phyloP scores from a whole-genome alignment of 352 stramenopile genomes.

The Phytophthora citricola region DNA sequence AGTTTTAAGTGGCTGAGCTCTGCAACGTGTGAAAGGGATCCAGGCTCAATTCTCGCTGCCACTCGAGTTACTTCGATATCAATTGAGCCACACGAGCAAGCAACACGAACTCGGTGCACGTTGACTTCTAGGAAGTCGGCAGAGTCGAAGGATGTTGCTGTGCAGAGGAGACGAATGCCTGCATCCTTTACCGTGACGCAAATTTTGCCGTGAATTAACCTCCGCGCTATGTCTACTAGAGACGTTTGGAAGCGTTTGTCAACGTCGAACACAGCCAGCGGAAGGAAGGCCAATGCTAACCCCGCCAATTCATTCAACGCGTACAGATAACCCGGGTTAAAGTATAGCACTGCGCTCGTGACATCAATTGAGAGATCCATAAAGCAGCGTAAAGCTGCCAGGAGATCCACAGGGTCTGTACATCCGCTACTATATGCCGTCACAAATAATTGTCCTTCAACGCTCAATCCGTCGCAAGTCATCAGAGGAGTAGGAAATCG shows the following conservation, averaged over 20 bases:
- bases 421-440: constrained; percentile 29
- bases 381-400: constrained; percentile 45
- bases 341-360: constrained; percentile 48
- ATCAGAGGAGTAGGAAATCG: constrained; percentile 59
- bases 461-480: constrained; percentile 37
- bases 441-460: constrained; percentile 48
- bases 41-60: constrained; percentile 72
- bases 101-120: constrained; percentile 42
- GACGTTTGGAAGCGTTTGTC: constrained; percentile 46
- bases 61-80: constrained; percentile 55
- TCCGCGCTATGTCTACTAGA: constrained; percentile 64
- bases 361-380: constrained; percentile 48
- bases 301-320: constrained; percentile 56
- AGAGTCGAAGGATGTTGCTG: constrained; percentile 53
- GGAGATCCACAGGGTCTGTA: constrained; percentile 32
- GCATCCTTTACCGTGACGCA: constrained; percentile 45
- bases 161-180: constrained; percentile 51
- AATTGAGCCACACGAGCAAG: constrained; percentile 41
- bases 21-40: constrained; percentile 60
- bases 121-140: constrained; percentile 63
- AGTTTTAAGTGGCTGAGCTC: constrained; percentile 65
- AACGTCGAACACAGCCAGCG: constrained; percentile 53
- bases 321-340: constrained; percentile 62
- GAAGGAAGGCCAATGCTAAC: constrained; percentile 39
- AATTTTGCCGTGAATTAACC: constrained; percentile 65